Percentiles rank a stretch among this genome's conserved stretches.
These are phyloP conservation scores for Aspergillus ostianus DNA, from an alignment of 495 filamentous ascomycete genomes.

Conservation along the genomic window DNA sequence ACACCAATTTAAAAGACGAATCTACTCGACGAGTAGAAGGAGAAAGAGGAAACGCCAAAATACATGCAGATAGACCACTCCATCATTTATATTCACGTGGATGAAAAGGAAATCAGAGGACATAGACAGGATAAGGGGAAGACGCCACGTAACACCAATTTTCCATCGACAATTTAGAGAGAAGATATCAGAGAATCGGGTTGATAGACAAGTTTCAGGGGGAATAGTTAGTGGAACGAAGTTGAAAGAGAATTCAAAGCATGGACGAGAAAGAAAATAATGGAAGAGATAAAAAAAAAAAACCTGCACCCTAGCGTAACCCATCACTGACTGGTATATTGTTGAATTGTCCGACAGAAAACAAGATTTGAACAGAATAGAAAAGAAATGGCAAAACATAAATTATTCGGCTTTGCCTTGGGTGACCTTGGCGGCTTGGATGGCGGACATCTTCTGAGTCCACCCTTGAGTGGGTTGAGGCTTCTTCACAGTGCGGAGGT, in stretches of 20 bases:
- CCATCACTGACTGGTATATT: background rate
- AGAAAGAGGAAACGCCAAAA: slow-evolving; percentile 3
- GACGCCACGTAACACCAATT: too few species aligned
- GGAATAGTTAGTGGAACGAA: too few species aligned
- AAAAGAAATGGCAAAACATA: background rate
- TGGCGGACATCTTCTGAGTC: slow-evolving; percentile 93
- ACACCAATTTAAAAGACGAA: too few species aligned
- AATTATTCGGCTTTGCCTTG: slow-evolving; percentile 43
- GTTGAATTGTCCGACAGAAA: background rate
- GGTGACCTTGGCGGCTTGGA: slow-evolving; percentile 83
- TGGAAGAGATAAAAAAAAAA: slow-evolving; percentile 7
- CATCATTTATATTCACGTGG: too few species aligned
- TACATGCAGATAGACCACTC: background rate
- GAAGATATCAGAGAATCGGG: too few species aligned
- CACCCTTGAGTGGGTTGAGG: slow-evolving; percentile 81
- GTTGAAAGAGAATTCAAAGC: too few species aligned
- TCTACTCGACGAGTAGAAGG: background rate
- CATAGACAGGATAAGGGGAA: too few species aligned
- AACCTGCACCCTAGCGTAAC: background rate
- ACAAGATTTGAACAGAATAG: background rate
- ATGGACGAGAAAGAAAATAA: background rate
- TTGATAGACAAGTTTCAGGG: too few species aligned
- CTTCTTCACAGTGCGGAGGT: slow-evolving; percentile 90
- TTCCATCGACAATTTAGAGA: too few species aligned
- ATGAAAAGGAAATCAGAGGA: too few species aligned